Evolutionary conservation across 768 basidiomycete species (phyloP).

Genomic region (Calocera viscosa): DNA sequence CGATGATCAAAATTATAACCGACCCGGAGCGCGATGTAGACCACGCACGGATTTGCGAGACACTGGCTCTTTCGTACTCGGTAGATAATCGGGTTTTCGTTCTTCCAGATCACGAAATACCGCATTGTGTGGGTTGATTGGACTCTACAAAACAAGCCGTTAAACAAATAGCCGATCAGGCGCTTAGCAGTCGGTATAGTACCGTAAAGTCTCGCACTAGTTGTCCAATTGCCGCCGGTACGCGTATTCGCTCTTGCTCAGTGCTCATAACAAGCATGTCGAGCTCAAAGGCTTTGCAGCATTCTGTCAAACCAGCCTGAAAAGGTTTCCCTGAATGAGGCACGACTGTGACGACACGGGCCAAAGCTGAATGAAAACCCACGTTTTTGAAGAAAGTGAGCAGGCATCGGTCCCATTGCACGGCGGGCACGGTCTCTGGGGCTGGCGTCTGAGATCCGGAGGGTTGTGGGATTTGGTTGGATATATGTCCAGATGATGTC

Average conservation of each 20-base stretch:
- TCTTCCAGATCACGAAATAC: constrained; percentile 35
- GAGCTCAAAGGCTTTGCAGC: constrained; percentile 44
- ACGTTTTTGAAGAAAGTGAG: neutral
- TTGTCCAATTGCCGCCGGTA: constrained; percentile 44
- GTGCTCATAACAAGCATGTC: constrained; percentile 60
- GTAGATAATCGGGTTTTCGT: constrained; percentile 53
- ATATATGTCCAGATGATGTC: neutral
- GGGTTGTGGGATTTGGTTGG: neutral
- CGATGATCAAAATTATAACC: neutral
- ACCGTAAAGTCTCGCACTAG: constrained; percentile 43
- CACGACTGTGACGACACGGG: neutral
- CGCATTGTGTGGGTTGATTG: constrained; percentile 23
- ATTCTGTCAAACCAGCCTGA: constrained; percentile 6
- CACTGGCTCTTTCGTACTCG: constrained; percentile 37
- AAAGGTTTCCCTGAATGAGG: neutral
- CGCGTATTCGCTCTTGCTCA: constrained; percentile 47
- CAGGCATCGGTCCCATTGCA: constrained; percentile 10
- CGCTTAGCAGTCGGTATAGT: constrained; percentile 19
- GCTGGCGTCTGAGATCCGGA: neutral
- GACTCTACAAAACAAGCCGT: constrained; percentile 19
- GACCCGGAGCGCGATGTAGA: constrained; percentile 5
- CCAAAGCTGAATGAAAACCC: neutral
- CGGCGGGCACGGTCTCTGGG: neutral
- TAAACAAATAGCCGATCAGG: neutral
- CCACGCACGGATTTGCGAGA: constrained; percentile 48